Percentiles rank a stretch among this genome's conserved stretches.
Conservation (phyloP, 495 filamentous ascomycete species). For the Amphirosellinia nigrospora region DNA sequence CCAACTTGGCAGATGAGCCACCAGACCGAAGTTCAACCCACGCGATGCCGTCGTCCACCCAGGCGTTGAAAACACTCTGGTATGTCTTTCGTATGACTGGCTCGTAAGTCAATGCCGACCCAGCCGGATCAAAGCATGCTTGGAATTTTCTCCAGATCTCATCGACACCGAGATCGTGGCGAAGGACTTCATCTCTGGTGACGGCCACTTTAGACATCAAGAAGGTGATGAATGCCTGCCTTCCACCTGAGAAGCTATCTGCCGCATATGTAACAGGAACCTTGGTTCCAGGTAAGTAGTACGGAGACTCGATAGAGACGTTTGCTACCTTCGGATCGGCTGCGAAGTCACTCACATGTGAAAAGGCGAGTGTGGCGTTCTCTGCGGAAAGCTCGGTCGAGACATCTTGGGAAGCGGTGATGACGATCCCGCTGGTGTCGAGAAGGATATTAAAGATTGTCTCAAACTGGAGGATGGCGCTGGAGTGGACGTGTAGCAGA, state of each 20-base stretch:
- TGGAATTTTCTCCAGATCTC: slow-evolving; percentile 8
- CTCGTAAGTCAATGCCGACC: not conserved
- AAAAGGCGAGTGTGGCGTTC: slow-evolving; percentile 2
- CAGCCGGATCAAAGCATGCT: not conserved
- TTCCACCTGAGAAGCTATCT: not conserved
- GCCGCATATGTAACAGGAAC: not conserved
- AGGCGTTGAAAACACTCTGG: slow-evolving; percentile 1
- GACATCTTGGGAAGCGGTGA: not conserved
- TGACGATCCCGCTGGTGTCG: not conserved
- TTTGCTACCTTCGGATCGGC: not conserved
- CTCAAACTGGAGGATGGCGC: slow-evolving; percentile 4
- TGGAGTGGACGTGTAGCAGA: not conserved
- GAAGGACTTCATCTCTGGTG: not conserved
- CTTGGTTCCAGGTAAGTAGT: not conserved
- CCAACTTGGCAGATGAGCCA: not conserved
- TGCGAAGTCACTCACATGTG: not conserved
- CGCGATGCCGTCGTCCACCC: not conserved
- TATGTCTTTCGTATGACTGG: slow-evolving; percentile 7
- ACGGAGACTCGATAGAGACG: not conserved
- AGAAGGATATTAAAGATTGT: slow-evolving; percentile 1
- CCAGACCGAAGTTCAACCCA: slow-evolving; percentile 9
- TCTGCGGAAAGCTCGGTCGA: not conserved
- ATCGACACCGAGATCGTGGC: not conserved
- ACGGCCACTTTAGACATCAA: not conserved
- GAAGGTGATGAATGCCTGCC: not conserved